Conservation (phyloP, 306 rosid genomes). For the Malus sieversii region DNA sequence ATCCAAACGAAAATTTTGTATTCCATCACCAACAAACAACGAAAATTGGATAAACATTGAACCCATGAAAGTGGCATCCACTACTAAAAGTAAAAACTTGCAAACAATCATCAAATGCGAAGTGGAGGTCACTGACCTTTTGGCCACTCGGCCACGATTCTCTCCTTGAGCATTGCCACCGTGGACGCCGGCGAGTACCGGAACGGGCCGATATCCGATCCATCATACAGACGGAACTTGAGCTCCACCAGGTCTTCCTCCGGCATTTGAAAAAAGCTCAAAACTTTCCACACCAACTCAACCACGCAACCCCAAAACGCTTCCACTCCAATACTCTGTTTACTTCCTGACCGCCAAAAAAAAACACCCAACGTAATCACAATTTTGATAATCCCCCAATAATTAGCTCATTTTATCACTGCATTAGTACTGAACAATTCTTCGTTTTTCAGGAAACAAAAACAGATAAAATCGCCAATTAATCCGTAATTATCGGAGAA, state of each 20-base stretch:
- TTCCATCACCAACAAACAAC: neutral
- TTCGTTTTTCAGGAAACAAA: neutral
- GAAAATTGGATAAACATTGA: neutral
- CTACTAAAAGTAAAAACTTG: neutral
- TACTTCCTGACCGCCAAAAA: neutral
- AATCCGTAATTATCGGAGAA: neutral
- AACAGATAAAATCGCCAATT: neutral
- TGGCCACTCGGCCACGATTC: conserved; percentile 78
- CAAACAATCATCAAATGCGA: neutral
- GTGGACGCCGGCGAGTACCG: conserved; percentile 73
- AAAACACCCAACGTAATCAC: neutral
- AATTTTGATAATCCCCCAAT: neutral
- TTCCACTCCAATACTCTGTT: neutral
- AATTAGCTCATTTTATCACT: neutral
- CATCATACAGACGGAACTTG: conserved; percentile 84
- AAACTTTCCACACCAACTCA: conserved; percentile 27
- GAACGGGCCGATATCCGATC: conserved; percentile 83
- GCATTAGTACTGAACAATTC: neutral
- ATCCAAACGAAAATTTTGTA: neutral
- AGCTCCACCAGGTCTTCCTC: conserved; percentile 82
- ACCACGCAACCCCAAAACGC: neutral
- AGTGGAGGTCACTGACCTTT: conserved; percentile 46
- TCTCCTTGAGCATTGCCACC: conserved; percentile 63
- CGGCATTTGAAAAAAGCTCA: conserved; percentile 52
- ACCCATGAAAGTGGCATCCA: neutral